Conservation (phyloP, 202 grass and related monocot genomes). For the Digitaria exilis region DNA sequence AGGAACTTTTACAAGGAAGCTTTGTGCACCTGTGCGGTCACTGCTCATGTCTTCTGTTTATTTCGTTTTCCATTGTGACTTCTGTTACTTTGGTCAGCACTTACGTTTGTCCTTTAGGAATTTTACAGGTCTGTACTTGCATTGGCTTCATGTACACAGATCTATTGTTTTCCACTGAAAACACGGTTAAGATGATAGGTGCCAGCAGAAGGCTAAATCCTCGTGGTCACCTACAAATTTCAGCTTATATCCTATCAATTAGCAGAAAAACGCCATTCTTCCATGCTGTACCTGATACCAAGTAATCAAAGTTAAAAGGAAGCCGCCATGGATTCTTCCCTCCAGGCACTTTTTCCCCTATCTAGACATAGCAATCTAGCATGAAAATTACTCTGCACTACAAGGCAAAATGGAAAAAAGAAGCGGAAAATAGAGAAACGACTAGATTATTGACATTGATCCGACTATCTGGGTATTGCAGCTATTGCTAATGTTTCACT, state of each 20-base stretch:
- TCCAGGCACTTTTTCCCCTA: conserved; percentile 31
- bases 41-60: not conserved
- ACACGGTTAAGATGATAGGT: not conserved
- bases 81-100: not conserved
- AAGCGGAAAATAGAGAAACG: conserved; percentile 21
- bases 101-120: not conserved
- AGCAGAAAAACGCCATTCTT: conserved; percentile 12
- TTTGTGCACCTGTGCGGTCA: too few relatives aligned
- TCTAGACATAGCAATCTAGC: conserved; percentile 6
- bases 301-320: conserved; percentile 18
- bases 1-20: not conserved
- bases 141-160: not conserved
- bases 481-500: conserved; percentile 31
- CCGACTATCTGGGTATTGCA: conserved; percentile 31
- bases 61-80: not conserved
- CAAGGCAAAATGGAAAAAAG: conserved; percentile 1
- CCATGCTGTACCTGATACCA: conserved; percentile 29
- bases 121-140: too few relatives aligned
- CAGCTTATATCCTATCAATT: conserved; percentile 29
- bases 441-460: conserved; percentile 57
- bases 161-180: not conserved
- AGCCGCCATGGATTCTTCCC: conserved; percentile 24
- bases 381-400: conserved; percentile 36
- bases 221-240: conserved; percentile 3
- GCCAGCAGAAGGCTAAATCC: conserved; percentile 6